Base-by-base conservation (phyloP, 2,329 filamentous ascomycete species). In the Thelonectria blattea region DNA sequence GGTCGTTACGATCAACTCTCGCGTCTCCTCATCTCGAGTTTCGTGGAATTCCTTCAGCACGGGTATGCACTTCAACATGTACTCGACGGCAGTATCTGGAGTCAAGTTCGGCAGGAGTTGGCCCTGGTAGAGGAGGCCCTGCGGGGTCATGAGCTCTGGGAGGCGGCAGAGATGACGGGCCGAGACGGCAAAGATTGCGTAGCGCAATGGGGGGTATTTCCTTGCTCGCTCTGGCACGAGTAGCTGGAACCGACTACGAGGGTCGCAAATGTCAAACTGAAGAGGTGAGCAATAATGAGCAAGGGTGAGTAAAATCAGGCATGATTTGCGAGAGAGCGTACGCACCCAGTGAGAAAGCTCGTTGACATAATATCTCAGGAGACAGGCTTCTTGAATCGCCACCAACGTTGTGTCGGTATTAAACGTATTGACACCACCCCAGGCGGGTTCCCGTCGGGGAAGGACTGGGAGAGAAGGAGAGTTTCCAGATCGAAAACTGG, bases 1-100 rank as follows among this genome's bases (percentile, higher is more conserved):
- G 0, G 61, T 69, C 0, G 67, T 68, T 0, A 69, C 56, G 0
- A 69, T 69, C 0, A 69, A 9, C 1, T 69, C 67, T 11, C 67
- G 43, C 0, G 60, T 65, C 0, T 69, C 65, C 2, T 66, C 67
- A 0, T 69, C 67, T 1, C 53, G 37, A 0, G 63, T 69, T 0
- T 56, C 55, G 1, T 69, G 65, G 0, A 69, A 69, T 1, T 69
- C 67, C 14, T 69, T 69, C 0, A 69, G 49, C 0, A 69, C 63
- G 0, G 61, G 58, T 0, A 69, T 69, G 3, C 65, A 69, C 9
- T 68, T 68, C 0, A 69, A 24, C 67, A 69, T 69, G 4, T 69
- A 69, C 24, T 69, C 67, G 1, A 69, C 67, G 17, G 65, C 65
- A 0, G 61, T 58, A 0, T 62, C 58, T 0, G 63, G 15, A 0